Evolutionary conservation across 768 basidiomycete species (phyloP), one percentile per base, ranked within the genome.

Genomic region (Exidia glandulosa): DNA sequence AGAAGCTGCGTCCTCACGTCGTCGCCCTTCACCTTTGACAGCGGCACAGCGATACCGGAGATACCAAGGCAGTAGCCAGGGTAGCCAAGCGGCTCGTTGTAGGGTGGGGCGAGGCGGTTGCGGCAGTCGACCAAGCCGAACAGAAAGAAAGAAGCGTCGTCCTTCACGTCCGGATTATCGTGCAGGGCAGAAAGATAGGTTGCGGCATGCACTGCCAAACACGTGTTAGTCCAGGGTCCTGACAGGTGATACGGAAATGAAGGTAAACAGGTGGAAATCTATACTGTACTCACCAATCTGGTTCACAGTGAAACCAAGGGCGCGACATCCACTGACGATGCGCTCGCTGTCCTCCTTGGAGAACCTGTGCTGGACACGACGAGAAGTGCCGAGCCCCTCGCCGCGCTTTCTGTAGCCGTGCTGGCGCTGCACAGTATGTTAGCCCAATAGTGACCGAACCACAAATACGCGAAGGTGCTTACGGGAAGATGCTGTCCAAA

Each of bases 51-150:
- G 56, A 57, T 57, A 13, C n/a, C 56, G 2, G 56, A 57, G n/a
- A 57, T 57, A 7, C 25, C 56, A 12, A 57, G 27, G 31, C 56
- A 57, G 56, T 57, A 57, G 56, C 56, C 56, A 2, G 56, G 56
- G 27, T 57, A 57, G 3, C 25, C 56, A n/a, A 32, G n/a, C n/a
- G 31, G 56, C 23, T 31, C n/a, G 31, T 32, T 29, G 56, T 57
- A 32, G 9, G 56, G 56, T 13, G 56, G 7, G n/a, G 2, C 25
- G 2, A 57, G 31, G 23, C 56, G 23, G 2, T 6, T 13, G 31
- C 56, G 56, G 2, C 9, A 23, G 23, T 57, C 56, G 9, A 57
- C 56, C 3, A 57, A 31, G 23, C 56, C 27, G 31, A 32, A 57
- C 25, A n/a, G 32, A 13, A 57, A 31, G 56, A 57, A 57, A 6